These are phyloP conservation scores for Recurvomyces mirabilis DNA, from an alignment of 495 filamentous ascomycete species.

Conservation along the genomic window DNA sequence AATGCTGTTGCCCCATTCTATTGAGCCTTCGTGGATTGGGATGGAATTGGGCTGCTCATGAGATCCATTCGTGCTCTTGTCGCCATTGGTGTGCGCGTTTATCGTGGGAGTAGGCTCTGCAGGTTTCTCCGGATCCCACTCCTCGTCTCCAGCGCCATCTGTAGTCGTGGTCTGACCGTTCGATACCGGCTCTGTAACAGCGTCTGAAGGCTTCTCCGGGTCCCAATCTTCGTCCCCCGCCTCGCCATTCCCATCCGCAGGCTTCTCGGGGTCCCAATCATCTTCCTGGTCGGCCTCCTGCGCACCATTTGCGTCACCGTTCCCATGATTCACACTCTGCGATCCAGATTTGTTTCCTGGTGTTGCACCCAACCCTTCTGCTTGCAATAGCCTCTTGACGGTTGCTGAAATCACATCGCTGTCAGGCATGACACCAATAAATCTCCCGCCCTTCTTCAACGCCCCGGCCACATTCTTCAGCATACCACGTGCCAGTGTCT, in stretches of 20 bases:
- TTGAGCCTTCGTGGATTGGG: conserved; percentile 15
- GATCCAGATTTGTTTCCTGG: conserved; percentile 26
- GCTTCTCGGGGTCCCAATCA: conserved; percentile 24
- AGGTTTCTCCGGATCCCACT: conserved; percentile 26
- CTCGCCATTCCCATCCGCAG: conserved; percentile 6
- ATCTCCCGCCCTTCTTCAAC: conserved; percentile 85
- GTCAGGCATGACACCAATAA: conserved; percentile 87
- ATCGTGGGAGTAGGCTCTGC: conserved; percentile 5
- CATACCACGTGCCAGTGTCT: conserved; percentile 82
- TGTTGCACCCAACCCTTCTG: conserved; percentile 22
- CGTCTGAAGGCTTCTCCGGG: conserved; percentile 25
- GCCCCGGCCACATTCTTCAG: conserved; percentile 80
- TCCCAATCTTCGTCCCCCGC: conserved; percentile 27
- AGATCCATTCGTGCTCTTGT: neutral
- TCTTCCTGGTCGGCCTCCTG: neutral
- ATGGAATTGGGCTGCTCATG: neutral
- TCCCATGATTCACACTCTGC: conserved; percentile 14
- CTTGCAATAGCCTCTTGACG: conserved; percentile 34
- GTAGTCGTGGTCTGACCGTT: neutral
- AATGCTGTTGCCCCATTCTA: conserved; percentile 85
- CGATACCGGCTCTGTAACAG: neutral
- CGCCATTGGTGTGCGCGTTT: neutral
- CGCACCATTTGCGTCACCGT: conserved; percentile 11
- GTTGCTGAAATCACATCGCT: conserved; percentile 70
- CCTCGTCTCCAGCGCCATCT: conserved; percentile 23